Base-by-base conservation (phyloP, 805 yeast genomes). In the Schwanniomyces occidentalis region DNA sequence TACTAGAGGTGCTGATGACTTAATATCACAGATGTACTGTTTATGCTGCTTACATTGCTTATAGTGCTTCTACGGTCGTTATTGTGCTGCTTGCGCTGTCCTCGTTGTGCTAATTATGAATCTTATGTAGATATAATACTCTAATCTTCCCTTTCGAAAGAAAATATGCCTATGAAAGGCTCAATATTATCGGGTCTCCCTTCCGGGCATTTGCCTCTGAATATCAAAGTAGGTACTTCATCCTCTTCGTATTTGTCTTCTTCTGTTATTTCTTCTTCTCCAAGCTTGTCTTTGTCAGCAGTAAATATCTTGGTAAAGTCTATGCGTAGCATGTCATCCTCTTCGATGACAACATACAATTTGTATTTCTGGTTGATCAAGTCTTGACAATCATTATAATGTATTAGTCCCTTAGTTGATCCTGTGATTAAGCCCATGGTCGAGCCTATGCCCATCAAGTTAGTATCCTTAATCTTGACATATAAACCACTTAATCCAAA, bases 371-470 rank as follows among this genome's bases (percentile, higher is more conserved):
- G 66, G 44, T 70, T 66, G 20, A 60, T 49, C 35, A 75, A 55
- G 45, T 74, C 78, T 24, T 65, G 66, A 22, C 67, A 45, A 40
- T 70, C 69, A 46, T 75, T 74, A 49, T 71, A 75, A 47, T 71
- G 75, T 6, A 75, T 58, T 34, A 56, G 56, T 1, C 80, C 80
- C 19, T 59, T 63, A 14, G 77, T 70, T 5, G 68, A 57, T 6
- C 80, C 80, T 0, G 78, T 72, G n/a, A 75, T 63, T 24, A 75
- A 56, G 6, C 78, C 79, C 78, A 75, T 73, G 12, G 79, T 73
- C 7, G 76, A 68, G 3, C 80, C 80, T 5, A 75, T 71, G 0
- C 80, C 80, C 54, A 74, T 70, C 6, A 73, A 58, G 31, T 72
- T 71, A 0, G 75, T 69, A 6, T 71, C 78, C 5, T 56, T 60